Percentiles rank a stretch among this genome's conserved stretches.
phyloP scores from a whole-genome alignment of 2,329 filamentous ascomycete species.

The Proliferodiscus dingleyae region DNA sequence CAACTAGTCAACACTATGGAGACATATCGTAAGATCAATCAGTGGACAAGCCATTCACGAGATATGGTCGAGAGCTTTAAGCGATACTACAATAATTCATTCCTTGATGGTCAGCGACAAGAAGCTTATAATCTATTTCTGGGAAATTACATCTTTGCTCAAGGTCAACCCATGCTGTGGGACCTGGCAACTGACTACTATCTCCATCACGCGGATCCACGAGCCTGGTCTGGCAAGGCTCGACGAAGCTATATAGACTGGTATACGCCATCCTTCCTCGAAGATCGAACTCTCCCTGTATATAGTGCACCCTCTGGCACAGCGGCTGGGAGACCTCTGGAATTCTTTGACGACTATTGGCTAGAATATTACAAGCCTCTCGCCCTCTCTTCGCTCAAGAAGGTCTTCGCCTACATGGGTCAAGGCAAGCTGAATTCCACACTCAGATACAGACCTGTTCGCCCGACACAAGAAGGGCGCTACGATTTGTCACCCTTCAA shows the following conservation, averaged over 20 bases:
- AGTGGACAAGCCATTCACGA: constrained; percentile 94
- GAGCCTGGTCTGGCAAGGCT: constrained; percentile 60
- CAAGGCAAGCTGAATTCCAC: constrained; percentile 82
- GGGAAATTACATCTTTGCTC: constrained; percentile 85
- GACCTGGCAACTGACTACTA: constrained; percentile 94
- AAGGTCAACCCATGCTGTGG: constrained; percentile 94
- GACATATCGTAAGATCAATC: constrained; percentile 97
- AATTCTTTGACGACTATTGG: constrained; percentile 90
- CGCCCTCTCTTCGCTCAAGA: constrained; percentile 81
- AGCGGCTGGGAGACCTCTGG: constrained; percentile 23
- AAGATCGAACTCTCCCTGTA: constrained; percentile 43
- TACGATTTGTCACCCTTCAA: constrained; percentile 88
- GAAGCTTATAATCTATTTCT: constrained; percentile 97
- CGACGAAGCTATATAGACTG: constrained; percentile 78
- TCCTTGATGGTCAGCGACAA: constrained; percentile 94
- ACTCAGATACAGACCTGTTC: constrained; percentile 74
- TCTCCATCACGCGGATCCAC: constrained; percentile 83
- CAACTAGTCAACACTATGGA: constrained; percentile 99
- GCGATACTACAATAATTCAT: constrained; percentile 97
- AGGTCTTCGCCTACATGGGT: constrained; percentile 72
- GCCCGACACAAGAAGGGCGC: constrained; percentile 64
- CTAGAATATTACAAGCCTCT: constrained; percentile 91
- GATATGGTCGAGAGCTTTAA: constrained; percentile 99
- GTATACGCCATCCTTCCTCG: constrained; percentile 72
- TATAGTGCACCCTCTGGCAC: constrained; percentile 17